phyloP scores from a whole-genome alignment of 169 alveolate species.

The Cryptosporidium bovis region DNA sequence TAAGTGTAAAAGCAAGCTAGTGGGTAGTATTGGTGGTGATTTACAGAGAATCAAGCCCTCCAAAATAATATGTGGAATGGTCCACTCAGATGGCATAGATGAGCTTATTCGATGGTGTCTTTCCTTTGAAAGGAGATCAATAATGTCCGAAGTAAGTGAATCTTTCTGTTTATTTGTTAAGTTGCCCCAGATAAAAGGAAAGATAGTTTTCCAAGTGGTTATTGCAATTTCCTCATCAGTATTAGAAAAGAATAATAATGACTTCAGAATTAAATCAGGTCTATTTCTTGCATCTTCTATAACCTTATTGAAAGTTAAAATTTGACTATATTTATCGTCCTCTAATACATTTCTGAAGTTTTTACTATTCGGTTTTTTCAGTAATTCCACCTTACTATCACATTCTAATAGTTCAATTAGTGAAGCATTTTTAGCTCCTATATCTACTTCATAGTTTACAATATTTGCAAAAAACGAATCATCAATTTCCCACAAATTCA shows the following conservation, averaged over 20 bases:
- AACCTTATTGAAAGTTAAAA: background rate
- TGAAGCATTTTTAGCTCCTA: background rate
- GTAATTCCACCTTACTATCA: background rate
- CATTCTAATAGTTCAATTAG: no score
- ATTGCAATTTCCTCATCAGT: constrained; percentile 45
- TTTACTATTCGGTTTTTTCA: background rate
- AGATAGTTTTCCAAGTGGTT: constrained; percentile 52
- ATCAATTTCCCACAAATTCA: constrained; percentile 22
- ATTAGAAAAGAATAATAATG: constrained; percentile 56
- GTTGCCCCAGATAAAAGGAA: constrained; percentile 60
- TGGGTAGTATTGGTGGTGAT: constrained; percentile 43
- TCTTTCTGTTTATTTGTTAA: background rate
- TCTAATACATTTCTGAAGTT: background rate
- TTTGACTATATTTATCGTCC: background rate
- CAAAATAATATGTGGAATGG: constrained; percentile 37
- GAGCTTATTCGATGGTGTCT: constrained; percentile 71
- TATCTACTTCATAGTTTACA: constrained; percentile 17
- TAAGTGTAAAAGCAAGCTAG: constrained; percentile 44
- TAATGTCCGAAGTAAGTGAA: constrained; percentile 8
- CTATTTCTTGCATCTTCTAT: background rate
- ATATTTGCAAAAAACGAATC: constrained; percentile 5
- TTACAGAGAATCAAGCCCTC: constrained; percentile 31
- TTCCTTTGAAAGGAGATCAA: constrained; percentile 66
- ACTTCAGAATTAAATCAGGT: constrained; percentile 1
- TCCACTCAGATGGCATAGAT: constrained; percentile 69